phyloP scores from a whole-genome alignment of 805 yeast genomes.

The Osmozyma mogii region DNA sequence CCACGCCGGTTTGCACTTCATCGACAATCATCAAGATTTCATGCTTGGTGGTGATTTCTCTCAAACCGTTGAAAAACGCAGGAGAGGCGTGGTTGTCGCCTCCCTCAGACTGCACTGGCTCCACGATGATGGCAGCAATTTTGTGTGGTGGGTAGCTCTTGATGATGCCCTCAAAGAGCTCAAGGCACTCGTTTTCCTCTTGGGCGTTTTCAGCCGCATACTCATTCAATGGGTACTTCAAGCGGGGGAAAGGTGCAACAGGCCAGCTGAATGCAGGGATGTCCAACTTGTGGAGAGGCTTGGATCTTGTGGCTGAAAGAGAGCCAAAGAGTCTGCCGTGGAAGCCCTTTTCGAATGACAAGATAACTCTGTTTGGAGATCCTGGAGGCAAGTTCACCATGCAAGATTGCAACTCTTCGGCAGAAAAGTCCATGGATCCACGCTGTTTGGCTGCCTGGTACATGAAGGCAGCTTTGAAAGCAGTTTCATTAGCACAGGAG shows the following conservation, averaged over 20 bases:
- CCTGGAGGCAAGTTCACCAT: conserved; percentile 49
- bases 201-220: conserved; percentile 31
- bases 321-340: conserved; percentile 54
- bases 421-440: conserved; percentile 37
- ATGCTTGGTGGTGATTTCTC: conserved; percentile 51
- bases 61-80: conserved; percentile 52
- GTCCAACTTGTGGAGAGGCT: conserved; percentile 50
- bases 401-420: conserved; percentile 38
- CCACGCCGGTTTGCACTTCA: conserved; percentile 72
- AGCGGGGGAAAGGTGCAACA: conserved; percentile 38
- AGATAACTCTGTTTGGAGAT: conserved; percentile 42
- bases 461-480: conserved; percentile 66
- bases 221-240: conserved; percentile 34
- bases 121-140: conserved; percentile 47
- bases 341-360: conserved; percentile 48
- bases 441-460: conserved; percentile 50
- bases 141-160: conserved; percentile 27
- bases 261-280: conserved; percentile 59
- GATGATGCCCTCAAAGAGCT: conserved; percentile 33
- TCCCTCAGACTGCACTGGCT: conserved; percentile 68
- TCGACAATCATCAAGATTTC: conserved; percentile 57
- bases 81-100: conserved; percentile 68
- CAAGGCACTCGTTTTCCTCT: conserved; percentile 43
- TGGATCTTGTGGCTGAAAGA: conserved; percentile 47
- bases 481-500: conserved; percentile 64